Percentiles rank a stretch among this genome's conserved stretches.
Evolutionary conservation across 495 filamentous ascomycete genomes (phyloP).

Genomic region (Lepidopterella palustris): DNA sequence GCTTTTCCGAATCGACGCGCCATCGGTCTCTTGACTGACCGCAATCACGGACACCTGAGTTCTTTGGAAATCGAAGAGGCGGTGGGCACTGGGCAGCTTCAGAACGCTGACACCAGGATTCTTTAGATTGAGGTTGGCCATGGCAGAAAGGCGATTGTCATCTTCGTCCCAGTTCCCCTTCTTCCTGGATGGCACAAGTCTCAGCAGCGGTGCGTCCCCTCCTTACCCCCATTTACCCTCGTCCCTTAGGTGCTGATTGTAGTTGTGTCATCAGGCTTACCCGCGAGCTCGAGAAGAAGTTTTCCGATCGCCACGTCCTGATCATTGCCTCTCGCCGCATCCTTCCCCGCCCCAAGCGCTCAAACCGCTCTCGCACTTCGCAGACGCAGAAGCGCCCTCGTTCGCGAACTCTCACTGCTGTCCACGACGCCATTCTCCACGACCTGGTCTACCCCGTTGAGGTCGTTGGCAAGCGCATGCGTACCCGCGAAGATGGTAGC

Average conservation of each 20-base stretch:
- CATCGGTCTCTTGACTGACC: slow-evolving; percentile 5
- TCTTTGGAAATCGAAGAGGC: slow-evolving; percentile 48
- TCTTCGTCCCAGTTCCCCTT: slow-evolving; percentile 99
- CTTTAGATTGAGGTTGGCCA: slow-evolving; percentile 94
- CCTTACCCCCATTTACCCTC: background rate
- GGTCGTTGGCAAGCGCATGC: slow-evolving; percentile 96
- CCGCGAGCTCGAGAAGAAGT: slow-evolving; percentile 99
- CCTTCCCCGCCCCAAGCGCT: slow-evolving; percentile 94
- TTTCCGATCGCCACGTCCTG: slow-evolving; percentile 99
- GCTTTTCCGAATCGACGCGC: slow-evolving; percentile 9
- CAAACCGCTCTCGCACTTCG: slow-evolving; percentile 83
- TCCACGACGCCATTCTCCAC: slow-evolving; percentile 91
- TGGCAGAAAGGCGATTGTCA: slow-evolving; percentile 99
- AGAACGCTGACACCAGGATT: slow-evolving; percentile 67
- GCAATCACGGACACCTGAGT: slow-evolving; percentile 8
- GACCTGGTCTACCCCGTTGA: slow-evolving; percentile 99
- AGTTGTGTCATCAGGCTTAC: slow-evolving; percentile 67
- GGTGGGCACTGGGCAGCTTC: slow-evolving; percentile 44
- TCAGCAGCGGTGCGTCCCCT: slow-evolving; percentile 83
- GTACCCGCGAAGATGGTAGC: slow-evolving; percentile 94
- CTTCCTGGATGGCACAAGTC: slow-evolving; percentile 94
- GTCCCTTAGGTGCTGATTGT: slow-evolving; percentile 8
- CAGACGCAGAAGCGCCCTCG: slow-evolving; percentile 97
- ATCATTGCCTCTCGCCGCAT: slow-evolving; percentile 98
- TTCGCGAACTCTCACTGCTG: slow-evolving; percentile 91